phyloP scores from a whole-genome alignment of 306 rosid genomes.

The Casuarina cunninghamiana region DNA sequence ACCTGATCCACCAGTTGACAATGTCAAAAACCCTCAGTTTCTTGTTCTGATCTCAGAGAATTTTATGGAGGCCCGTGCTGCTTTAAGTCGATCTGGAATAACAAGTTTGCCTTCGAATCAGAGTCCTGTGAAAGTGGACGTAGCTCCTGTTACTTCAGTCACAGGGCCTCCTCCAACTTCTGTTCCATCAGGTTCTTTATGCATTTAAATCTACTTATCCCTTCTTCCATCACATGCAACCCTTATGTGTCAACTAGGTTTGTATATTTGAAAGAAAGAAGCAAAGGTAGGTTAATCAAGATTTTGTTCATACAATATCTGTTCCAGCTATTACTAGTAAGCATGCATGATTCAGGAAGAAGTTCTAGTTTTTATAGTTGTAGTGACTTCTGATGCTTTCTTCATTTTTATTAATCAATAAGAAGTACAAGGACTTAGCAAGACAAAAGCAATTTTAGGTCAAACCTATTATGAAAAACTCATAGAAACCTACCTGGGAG shows the following conservation, averaged over 20 bases:
- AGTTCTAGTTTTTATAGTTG: not conserved
- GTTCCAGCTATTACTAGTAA: not conserved
- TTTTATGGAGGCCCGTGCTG: constrained; percentile 82
- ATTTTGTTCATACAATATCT: not conserved
- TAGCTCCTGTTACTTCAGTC: constrained; percentile 62
- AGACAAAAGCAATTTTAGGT: not conserved
- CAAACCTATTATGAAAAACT: no score
- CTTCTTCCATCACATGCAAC: constrained; percentile 11
- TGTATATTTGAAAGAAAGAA: constrained; percentile 9
- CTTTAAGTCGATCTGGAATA: constrained; percentile 78
- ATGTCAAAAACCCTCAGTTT: constrained; percentile 53
- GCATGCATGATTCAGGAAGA: not conserved
- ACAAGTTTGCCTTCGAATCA: constrained; percentile 67
- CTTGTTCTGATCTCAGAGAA: constrained; percentile 83
- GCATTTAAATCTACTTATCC: constrained; percentile 12
- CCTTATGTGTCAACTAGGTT: not conserved
- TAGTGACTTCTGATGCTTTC: not conserved
- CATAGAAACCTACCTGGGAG: not conserved
- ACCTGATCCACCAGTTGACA: constrained; percentile 71
- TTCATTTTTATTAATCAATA: not conserved
- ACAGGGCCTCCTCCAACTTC: constrained; percentile 74
- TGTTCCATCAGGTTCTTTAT: constrained; percentile 63
- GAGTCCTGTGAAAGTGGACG: constrained; percentile 86
- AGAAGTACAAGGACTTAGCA: not conserved
- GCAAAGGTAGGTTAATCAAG: not conserved